Conservation (phyloP, 2,329 filamentous ascomycete genomes). For the Spiromastix sp. region DNA sequence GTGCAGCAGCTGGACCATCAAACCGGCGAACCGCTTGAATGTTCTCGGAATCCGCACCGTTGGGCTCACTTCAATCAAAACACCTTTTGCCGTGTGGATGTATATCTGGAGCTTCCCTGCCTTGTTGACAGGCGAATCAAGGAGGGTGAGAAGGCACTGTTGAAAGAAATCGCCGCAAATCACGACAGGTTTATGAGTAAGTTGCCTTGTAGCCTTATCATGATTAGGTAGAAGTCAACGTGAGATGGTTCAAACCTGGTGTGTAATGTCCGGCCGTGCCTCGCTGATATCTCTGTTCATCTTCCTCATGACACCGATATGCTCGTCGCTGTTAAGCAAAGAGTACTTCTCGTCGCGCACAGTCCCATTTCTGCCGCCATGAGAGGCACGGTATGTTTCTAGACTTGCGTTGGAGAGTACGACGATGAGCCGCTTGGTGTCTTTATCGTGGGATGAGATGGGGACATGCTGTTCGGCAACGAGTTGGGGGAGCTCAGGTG, state of each 20-base stretch:
- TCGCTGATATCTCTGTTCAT: slow-evolving; percentile 99
- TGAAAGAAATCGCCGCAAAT: too few species aligned
- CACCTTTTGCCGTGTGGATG: slow-evolving; percentile 94
- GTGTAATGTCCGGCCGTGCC: slow-evolving; percentile 92
- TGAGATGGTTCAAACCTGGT: slow-evolving; percentile 61
- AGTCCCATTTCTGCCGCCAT: slow-evolving; percentile 40
- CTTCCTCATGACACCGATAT: slow-evolving; percentile 98
- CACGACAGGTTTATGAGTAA: too few species aligned
- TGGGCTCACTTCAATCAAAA: slow-evolving; percentile 96
- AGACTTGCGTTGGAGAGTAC: slow-evolving; percentile 94
- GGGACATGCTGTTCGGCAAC: slow-evolving; percentile 86
- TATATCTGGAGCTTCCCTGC: slow-evolving; percentile 96
- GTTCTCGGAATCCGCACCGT: slow-evolving; percentile 94
- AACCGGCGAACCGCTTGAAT: slow-evolving; percentile 95
- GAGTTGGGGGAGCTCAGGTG: slow-evolving; percentile 79
- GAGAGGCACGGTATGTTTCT: slow-evolving; percentile 90
- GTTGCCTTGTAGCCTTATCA: background rate
- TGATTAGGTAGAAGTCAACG: slow-evolving; percentile 8
- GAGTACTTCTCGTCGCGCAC: slow-evolving; percentile 87
- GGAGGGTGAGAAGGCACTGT: slow-evolving; percentile 89
- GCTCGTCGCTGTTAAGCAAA: slow-evolving; percentile 94
- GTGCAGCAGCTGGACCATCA: slow-evolving; percentile 97
- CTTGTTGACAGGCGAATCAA: slow-evolving; percentile 98
- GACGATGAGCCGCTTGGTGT: slow-evolving; percentile 83
- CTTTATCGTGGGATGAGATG: slow-evolving; percentile 77